Evolutionary conservation across 2,329 filamentous ascomycete genomes (phyloP), one percentile per base, ranked within the genome.

Genomic region (Penicillium sp.): DNA sequence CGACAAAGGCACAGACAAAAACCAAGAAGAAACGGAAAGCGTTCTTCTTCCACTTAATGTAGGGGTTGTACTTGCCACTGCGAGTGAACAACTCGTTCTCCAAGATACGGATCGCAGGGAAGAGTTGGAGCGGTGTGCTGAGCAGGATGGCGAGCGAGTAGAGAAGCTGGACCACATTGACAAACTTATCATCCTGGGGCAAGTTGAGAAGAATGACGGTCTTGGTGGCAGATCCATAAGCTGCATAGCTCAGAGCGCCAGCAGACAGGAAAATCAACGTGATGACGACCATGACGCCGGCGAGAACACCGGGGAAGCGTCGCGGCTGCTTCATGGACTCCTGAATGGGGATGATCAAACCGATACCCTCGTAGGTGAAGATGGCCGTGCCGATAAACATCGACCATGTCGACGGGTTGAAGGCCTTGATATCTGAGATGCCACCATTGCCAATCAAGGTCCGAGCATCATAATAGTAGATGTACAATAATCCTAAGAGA

Each of bases 41-140:
- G 70, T 99, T 99, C 87, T 99, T 99, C 84, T 98, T 91, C 95
- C 95, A 99, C 82, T 99, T 99, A 82, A 99, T 96, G 74, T 92
- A 95, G 0, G 93, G 93, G 74, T 98, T 97, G 80, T 97, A 97
- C 79, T 99, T 99, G 69, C 95, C 93, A 64, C 93, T 97, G 73
- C 90, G 85, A 26, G 91, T 96, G 77, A 98, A 99, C 6, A 98
- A 83, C 67, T 93, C 92, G 70, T 96, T 97, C 78, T 96, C 93
- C 37, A 92, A 92, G 72, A 99, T 99, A 73, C 94, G 90, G 71
- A 99, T 98, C 46, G 95, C 95, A 0, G 95, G 95, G 83, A 98
- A 99, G 68, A 99, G 93, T 74, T 99, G 96, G 60, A 99, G 82
- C 6, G 95, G 95, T 0, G 95, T 99, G 38, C 92, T 97, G 11